phyloP scores from a whole-genome alignment of 805 yeast species.

The Ogataea glucozyma region DNA sequence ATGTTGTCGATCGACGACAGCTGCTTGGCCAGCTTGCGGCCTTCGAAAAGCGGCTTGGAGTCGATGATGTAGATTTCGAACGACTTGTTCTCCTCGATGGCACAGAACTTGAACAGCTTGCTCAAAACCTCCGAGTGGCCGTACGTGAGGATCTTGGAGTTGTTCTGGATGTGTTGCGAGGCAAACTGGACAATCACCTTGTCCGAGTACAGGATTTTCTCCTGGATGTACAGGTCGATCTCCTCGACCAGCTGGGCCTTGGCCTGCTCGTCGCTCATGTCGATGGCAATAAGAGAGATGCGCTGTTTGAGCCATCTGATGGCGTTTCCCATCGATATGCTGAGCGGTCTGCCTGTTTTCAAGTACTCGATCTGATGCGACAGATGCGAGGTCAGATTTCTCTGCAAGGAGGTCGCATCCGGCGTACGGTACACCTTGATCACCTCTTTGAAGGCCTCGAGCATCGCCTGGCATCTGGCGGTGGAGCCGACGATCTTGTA shows the following conservation, averaged over 20 bases:
- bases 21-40: constrained; percentile 69
- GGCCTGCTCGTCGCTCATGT: constrained; percentile 65
- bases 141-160: constrained; percentile 79
- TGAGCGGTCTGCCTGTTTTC: constrained; percentile 86
- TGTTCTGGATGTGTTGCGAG: constrained; percentile 69
- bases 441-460: constrained; percentile 78
- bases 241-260: constrained; percentile 60
- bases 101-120: constrained; percentile 70
- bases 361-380: constrained; percentile 91
- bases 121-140: constrained; percentile 86
- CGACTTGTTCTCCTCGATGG: constrained; percentile 55
- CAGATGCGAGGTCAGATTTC: constrained; percentile 85
- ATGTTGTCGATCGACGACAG: constrained; percentile 61
- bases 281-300: constrained; percentile 79
- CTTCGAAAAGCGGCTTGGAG: constrained; percentile 93
- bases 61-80: constrained; percentile 88
- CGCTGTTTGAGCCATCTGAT: constrained; percentile 97
- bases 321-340: constrained; percentile 96
- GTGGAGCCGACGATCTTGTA: constrained; percentile 89
- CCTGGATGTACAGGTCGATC: constrained; percentile 80
- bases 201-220: constrained; percentile 81
- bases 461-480: constrained; percentile 80
- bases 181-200: constrained; percentile 81
- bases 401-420: constrained; percentile 75
- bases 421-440: constrained; percentile 84